Percentiles rank a stretch among this genome's conserved stretches.
Conservation (phyloP, 73 alveolate species). For the Paramecium tetraurelia region DNA sequence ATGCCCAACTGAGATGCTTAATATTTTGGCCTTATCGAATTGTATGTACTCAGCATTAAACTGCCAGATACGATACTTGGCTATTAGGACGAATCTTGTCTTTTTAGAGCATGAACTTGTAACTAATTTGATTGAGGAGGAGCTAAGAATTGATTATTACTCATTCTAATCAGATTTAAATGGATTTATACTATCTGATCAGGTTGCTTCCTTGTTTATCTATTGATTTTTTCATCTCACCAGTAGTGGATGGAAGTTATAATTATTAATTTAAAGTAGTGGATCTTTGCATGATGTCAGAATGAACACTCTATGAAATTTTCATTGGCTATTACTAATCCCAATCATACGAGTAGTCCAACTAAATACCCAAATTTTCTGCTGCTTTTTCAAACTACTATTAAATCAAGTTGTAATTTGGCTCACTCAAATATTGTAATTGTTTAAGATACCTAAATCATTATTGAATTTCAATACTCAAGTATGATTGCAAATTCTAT, state of each 20-base stretch:
- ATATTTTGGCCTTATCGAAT: conserved; percentile 16
- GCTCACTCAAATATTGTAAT: not conserved
- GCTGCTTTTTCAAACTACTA: conserved; percentile 23
- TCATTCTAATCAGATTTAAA: not conserved
- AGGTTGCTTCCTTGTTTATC: not conserved
- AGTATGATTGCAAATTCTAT: conserved; percentile 20
- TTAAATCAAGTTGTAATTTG: not conserved
- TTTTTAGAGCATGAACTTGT: not conserved
- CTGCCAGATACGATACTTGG: not conserved
- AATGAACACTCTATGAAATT: not conserved
- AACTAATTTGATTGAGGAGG: not conserved
- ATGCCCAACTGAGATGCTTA: not conserved
- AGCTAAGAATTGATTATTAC: conserved; percentile 23
- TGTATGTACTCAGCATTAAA: conserved; percentile 32
- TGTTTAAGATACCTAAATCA: not conserved
- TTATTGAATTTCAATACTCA: not conserved
- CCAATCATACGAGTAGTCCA: conserved; percentile 18
- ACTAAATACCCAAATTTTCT: not conserved
- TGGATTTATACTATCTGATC: conserved; percentile 10
- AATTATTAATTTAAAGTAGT: not conserved
- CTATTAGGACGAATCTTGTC: not conserved
- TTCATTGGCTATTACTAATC: not conserved
- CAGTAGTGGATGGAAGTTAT: not conserved
- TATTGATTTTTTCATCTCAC: not conserved
- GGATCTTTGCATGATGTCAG: not conserved